Evolutionary conservation across 495 filamentous ascomycete genomes (phyloP), one percentile per base, ranked within the genome.

Genomic region (Lasiosphaeria miniovina): DNA sequence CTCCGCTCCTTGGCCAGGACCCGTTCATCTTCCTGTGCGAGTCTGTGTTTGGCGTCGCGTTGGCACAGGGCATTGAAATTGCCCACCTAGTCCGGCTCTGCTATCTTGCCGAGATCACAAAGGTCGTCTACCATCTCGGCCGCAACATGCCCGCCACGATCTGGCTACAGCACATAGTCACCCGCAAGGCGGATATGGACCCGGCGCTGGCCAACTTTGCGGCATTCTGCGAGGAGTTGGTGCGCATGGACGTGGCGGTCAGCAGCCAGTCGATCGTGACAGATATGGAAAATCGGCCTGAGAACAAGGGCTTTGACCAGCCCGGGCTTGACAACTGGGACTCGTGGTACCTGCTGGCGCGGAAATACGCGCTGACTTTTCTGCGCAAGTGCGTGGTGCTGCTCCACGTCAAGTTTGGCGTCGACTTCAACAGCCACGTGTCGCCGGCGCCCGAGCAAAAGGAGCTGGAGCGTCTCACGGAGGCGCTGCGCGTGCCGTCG

Each of bases 51-150:
- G 82, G 91, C 10, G 52, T 80, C 12, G 62, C 63, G 24, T 59
- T 70, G 24, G 71, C 74, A 12, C 70, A 76, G 46, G 71, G 83
- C 49, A 79, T 95, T 52, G 87, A 96, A 54, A 84, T 95, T 36
- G 84, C 88, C 59, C 90, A 96, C 74, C 66, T 98, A 14, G 75
- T 98, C 35, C 89, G 89, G 11, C 81, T 97, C 57, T 98, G 94
- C 76, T 97, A 96, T 68, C 80, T 95, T 41, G 90, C 90, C 34
- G 93, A 99, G 74, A 84, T 98, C 48, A 86, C 92, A 48, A 94
- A 96, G 74, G 88, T 91, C 4, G 75, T 82, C 46, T 74, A 77
- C 56, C 71, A 80, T 32, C 61, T 88, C 33, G 79, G 76, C 5
- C 71, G 80, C 55, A 79, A 77, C 55, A 68, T 74, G 46, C 67